Conservation (phyloP, 2,329 filamentous ascomycete species). For the Leptographium flavum region DNA sequence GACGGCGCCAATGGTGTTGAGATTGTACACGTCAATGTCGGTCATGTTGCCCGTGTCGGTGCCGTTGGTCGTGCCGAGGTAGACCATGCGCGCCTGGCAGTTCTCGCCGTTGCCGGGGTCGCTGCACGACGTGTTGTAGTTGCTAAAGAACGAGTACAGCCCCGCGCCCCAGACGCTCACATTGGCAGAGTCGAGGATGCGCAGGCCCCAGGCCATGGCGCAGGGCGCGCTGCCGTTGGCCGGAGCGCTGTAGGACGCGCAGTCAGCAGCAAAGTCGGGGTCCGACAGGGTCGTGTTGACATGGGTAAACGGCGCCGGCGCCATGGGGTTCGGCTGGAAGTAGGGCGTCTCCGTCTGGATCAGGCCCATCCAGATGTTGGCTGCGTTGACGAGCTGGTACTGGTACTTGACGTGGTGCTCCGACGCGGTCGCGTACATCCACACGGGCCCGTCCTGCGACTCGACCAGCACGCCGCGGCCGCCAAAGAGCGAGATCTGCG, state of each 20-base stretch:
- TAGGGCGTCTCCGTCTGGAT: constrained; percentile 56
- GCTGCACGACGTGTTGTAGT: constrained; percentile 33
- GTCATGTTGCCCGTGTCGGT: constrained; percentile 5
- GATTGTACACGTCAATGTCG: constrained; percentile 23
- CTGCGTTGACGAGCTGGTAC: constrained; percentile 44
- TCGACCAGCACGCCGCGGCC: constrained; percentile 23
- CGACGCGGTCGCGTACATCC: constrained; percentile 44
- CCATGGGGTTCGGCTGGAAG: constrained; percentile 45
- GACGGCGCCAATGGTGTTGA: constrained; percentile 28
- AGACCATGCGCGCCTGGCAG: constrained; percentile 26
- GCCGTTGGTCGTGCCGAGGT: constrained; percentile 16
- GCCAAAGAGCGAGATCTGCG: constrained; percentile 18
- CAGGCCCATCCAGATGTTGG: constrained; percentile 43
- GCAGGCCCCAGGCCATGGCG: constrained; percentile 47
- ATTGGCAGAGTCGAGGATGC: constrained; percentile 37
- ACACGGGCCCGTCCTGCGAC: constrained; percentile 25
- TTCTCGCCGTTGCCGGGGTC: constrained; percentile 20
- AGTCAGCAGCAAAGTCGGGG: constrained; percentile 32
- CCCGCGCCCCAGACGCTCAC: constrained; percentile 45
- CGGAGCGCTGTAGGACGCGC: constrained; percentile 10
- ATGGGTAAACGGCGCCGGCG: constrained; percentile 33
- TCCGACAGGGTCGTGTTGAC: constrained; percentile 24
- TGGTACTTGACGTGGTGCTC: constrained; percentile 51
- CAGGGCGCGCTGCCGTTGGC: constrained; percentile 22
- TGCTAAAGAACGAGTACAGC: constrained; percentile 45